A percentile compares a stretch with the other conserved stretches of the same genome.
Conservation (phyloP, 2,329 filamentous ascomycete genomes). For the Xylaria sp. region DNA sequence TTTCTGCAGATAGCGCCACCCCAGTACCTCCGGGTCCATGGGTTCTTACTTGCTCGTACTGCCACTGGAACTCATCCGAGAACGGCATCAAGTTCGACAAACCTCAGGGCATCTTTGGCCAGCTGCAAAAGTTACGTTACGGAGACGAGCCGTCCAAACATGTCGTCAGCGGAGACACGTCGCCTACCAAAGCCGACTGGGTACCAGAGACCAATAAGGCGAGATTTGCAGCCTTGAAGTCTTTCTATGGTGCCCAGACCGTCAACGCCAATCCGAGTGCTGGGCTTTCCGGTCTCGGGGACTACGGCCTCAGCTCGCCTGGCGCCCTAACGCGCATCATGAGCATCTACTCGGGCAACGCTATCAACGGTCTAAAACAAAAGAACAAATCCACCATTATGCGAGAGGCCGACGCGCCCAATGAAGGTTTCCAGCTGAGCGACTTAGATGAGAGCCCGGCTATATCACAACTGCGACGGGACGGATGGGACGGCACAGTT, state of each 20-base stretch:
- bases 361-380: constrained; percentile 70
- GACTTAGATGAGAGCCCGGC: constrained; percentile 70
- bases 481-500: constrained; percentile 73
- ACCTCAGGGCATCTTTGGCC: constrained; percentile 83
- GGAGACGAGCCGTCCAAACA: constrained; percentile 59
- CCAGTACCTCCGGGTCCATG: constrained; percentile 65
- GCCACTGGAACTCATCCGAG: constrained; percentile 91
- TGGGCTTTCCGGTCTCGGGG: constrained; percentile 58
- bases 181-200: constrained; percentile 60
- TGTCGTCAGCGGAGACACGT: constrained; percentile 40
- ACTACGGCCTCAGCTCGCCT: constrained; percentile 77
- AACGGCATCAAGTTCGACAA: constrained; percentile 92
- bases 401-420: constrained; percentile 77
- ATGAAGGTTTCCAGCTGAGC: constrained; percentile 77
- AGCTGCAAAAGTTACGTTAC: constrained; percentile 77
- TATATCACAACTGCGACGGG: constrained; percentile 67
- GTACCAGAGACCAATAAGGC: constrained; percentile 66
- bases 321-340: constrained; percentile 88
- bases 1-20: constrained; percentile 57
- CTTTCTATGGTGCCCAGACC: constrained; percentile 86
- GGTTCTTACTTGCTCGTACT: constrained; percentile 88
- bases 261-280: constrained; percentile 65
- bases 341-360: constrained; percentile 82
- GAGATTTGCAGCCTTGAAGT: constrained; percentile 74
- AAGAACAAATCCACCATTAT: constrained; percentile 77